Evolutionary conservation across 1,284 basidiomycete species (phyloP), one percentile per base, ranked within the genome.

Genomic region (Lignosus rhinocerotis): DNA sequence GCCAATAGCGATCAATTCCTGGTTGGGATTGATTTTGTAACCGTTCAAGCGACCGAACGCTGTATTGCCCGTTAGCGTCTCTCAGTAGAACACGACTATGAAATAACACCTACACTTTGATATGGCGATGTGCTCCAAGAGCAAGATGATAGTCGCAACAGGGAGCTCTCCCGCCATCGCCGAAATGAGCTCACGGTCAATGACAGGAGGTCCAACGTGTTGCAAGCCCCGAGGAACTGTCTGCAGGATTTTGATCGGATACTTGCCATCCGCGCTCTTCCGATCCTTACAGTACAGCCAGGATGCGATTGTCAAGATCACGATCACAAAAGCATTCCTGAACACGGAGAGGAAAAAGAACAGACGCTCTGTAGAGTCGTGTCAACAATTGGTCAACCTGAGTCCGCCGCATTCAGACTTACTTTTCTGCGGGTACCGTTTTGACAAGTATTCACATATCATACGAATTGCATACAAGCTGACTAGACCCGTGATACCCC

Each of bases 21-120:
- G 96, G 76, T 95, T 96, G 16, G 96, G 95, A 70, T 98, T 89
- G 74, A 99, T 98, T 75, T 94, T 98, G 82, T 99, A 99, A 38
- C 90, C 90, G 74, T 99, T 98, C 63, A 98, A 75, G 60, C 96
- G 88, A 61, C 97, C 96, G 73, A 99, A 99, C 0, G 95, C 93
- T 92, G 73, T 61, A 45, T 36, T 66, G 54, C 41, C n/a, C 36
- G 41, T 51, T 2, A 51, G 31, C 12, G 51, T 34, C 21, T 39
- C 39, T 21, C 33, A 16, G 17, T 31, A 11, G 19, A 11, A 36
- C 9, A 51, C 16, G 2, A 25, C 11, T 17, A 8, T 31, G 21
- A 49, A 38, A 25, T 30, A 34, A 19, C 33, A 72, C 84, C 63
- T 71, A 91, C 89, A 93, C 75, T 94, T 95, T 31, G 92, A 87